phyloP scores from a whole-genome alignment of 2,329 filamentous ascomycete genomes.

The Calonectria fujianensis region DNA sequence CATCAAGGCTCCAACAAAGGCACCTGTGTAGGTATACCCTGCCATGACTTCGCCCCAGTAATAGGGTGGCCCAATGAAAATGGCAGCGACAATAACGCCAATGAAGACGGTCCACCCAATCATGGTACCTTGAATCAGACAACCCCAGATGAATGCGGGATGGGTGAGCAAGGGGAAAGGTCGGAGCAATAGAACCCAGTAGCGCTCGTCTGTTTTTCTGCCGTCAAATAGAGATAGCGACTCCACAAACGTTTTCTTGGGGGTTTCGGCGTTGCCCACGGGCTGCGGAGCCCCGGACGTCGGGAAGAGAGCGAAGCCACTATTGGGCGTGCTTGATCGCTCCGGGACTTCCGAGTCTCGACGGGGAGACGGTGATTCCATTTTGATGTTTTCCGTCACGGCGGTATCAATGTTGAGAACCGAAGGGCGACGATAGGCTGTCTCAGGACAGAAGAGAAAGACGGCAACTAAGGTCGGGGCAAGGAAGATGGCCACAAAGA shows the following conservation, averaged over 20 bases:
- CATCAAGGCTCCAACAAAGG: constrained; percentile 87
- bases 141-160: constrained; percentile 87
- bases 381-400: constrained; percentile 42
- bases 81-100: constrained; percentile 86
- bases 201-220: constrained; percentile 85
- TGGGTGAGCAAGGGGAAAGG: constrained; percentile 90
- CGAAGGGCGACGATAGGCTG: constrained; percentile 81
- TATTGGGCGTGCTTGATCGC: constrained; percentile 5
- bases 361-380: constrained; percentile 36
- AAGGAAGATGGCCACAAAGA: constrained; percentile 90
- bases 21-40: constrained; percentile 90
- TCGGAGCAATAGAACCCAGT: constrained; percentile 78
- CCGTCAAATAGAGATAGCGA: constrained; percentile 85
- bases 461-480: constrained; percentile 81
- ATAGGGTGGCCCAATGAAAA: constrained; percentile 87
- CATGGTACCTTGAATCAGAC: constrained; percentile 88
- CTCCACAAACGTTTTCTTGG: constrained; percentile 75
- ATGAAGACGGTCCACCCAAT: constrained; percentile 98
- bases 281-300: constrained; percentile 58
- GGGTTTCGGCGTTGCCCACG: constrained; percentile 60
- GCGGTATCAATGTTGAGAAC: constrained; percentile 81
- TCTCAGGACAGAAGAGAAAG: constrained; percentile 89
- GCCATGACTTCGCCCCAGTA: constrained; percentile 88
- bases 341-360: constrained; percentile 27
- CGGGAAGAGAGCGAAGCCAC: constrained; percentile 59